These are phyloP conservation scores for Odonthalia washingtoniensis DNA, from an alignment of 31 red algal genomes.

Conservation along the genomic window DNA sequence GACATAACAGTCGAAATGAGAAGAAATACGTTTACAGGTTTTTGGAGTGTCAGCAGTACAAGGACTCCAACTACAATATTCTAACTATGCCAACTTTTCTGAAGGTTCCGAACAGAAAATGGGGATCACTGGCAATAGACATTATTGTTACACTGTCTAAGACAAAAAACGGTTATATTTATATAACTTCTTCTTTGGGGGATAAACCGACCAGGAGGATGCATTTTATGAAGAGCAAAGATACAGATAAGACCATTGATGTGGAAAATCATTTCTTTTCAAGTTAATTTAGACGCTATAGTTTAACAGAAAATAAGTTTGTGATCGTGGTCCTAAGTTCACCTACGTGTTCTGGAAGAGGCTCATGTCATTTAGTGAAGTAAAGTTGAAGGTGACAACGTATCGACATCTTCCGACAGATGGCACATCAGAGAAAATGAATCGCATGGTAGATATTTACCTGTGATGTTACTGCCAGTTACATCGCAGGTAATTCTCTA, in stretches of 20 bases:
- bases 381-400: background rate
- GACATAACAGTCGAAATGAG: conserved; percentile 42
- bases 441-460: conserved; percentile 8
- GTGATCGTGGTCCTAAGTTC: conserved; percentile 3
- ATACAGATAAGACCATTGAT: background rate
- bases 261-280: background rate
- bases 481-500: too few species aligned
- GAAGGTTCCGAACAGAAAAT: conserved; percentile 24
- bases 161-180: background rate
- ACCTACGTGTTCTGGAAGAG: conserved; percentile 1
- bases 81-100: conserved; percentile 29
- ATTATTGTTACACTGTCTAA: conserved; percentile 15
- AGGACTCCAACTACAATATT: conserved; percentile 12
- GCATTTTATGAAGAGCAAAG: background rate
- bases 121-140: background rate
- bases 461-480: background rate
- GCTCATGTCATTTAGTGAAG: background rate
- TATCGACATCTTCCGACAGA: background rate
- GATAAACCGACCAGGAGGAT: background rate
- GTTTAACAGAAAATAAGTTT: background rate
- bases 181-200: background rate
- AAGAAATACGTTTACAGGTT: conserved; percentile 32
- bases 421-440: conserved; percentile 3
- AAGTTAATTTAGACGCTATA: background rate
- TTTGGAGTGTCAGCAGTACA: conserved; percentile 35